Percentiles rank a stretch among this genome's conserved stretches.
Conservation (phyloP, 805 yeast species). For the Yamadazyma endophytica region DNA sequence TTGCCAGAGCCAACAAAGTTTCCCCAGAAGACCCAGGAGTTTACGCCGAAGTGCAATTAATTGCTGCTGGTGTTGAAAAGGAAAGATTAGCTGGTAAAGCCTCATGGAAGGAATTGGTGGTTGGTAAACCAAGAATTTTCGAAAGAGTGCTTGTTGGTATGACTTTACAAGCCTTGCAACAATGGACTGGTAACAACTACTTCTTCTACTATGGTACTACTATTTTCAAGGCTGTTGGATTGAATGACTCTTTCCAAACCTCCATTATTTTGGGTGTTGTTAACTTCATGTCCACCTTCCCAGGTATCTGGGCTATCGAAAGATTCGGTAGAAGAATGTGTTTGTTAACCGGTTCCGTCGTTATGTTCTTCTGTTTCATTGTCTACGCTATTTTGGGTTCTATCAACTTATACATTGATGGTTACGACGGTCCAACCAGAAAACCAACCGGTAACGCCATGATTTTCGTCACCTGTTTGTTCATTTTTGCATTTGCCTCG, state of each 20-base stretch:
- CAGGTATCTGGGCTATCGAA: conserved; percentile 49
- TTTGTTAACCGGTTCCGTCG: conserved; percentile 39
- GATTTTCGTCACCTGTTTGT: conserved; percentile 62
- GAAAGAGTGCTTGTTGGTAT: conserved; percentile 55
- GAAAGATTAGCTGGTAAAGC: conserved; percentile 64
- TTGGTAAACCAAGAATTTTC: conserved; percentile 61
- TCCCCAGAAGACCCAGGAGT: conserved; percentile 51
- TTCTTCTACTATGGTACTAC: conserved; percentile 61
- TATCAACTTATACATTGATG: conserved; percentile 38
- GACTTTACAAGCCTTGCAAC: conserved; percentile 55
- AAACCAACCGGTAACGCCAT: conserved; percentile 56
- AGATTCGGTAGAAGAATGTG: conserved; percentile 45
- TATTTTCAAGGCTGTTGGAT: conserved; percentile 48
- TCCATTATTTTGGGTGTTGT: conserved; percentile 53
- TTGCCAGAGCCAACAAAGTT: conserved; percentile 56
- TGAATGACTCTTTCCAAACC: conserved; percentile 49
- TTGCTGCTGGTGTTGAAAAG: conserved; percentile 56
- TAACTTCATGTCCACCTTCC: conserved; percentile 51
- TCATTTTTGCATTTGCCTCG: conserved; percentile 62
- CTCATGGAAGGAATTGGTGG: conserved; percentile 57
- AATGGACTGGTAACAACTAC: conserved; percentile 55
- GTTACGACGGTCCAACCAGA: conserved; percentile 34
- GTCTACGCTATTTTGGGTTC: conserved; percentile 61
- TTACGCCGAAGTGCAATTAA: conserved; percentile 46
- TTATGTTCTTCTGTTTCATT: conserved; percentile 54